Percentiles rank a stretch among this genome's conserved stretches.
Conservation (phyloP, 2,329 filamentous ascomycete species). For the Arthrobotrys entomopaga region DNA sequence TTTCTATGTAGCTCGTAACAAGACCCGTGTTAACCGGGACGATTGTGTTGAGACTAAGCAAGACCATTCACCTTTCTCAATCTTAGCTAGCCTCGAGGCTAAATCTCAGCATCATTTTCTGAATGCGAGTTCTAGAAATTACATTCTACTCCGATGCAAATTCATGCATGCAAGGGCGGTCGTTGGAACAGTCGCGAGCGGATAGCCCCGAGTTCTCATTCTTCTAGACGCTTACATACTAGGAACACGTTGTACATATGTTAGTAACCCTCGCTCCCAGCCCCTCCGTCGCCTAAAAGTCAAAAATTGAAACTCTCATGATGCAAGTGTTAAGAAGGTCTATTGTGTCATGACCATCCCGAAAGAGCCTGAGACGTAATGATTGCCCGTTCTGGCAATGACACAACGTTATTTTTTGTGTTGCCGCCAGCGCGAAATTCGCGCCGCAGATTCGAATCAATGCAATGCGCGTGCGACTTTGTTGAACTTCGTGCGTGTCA, state of each 20-base stretch:
- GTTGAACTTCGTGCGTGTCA: no score
- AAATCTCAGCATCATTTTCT: no score
- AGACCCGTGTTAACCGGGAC: no score
- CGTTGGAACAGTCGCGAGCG: background rate
- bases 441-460: no score
- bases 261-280: background rate
- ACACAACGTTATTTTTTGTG: background rate
- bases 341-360: slow-evolving; percentile 11
- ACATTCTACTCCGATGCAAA: background rate
- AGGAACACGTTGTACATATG: background rate
- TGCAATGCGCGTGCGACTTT: no score
- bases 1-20: no score
- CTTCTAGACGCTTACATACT: background rate
- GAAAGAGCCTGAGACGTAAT: slow-evolving; percentile 2
- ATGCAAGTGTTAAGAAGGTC: background rate
- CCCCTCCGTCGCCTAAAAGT: background rate
- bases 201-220: slow-evolving; percentile 6
- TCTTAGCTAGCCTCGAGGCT: no score
- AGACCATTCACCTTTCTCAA: no score
- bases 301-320: no score
- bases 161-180: background rate
- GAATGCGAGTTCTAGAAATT: background rate
- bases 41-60: no score
- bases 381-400: background rate
- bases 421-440: no score